Conservation (phyloP, 2,329 filamentous ascomycete species). For the Neofusicoccum ribis region DNA sequence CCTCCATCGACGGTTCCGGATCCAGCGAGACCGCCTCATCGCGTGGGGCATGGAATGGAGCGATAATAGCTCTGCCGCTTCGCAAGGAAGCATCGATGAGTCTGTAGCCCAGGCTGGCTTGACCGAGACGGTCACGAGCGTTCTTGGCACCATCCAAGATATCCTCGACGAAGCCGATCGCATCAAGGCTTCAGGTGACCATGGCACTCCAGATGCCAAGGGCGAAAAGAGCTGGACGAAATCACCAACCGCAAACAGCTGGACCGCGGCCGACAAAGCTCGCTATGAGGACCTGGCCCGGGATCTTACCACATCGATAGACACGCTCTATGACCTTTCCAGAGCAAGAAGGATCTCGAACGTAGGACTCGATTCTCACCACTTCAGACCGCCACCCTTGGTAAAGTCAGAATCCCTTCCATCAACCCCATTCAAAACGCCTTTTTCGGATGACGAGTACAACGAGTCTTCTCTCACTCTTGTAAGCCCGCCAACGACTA, state of each 20-base stretch:
- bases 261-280: conserved; percentile 68
- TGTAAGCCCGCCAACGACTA: conserved; percentile 40
- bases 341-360: conserved; percentile 54
- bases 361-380: background rate
- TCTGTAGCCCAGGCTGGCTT: conserved; percentile 67
- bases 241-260: conserved; percentile 31
- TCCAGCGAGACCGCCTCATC: conserved; percentile 76
- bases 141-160: conserved; percentile 78
- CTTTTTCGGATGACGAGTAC: conserved; percentile 22
- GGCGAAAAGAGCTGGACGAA: conserved; percentile 41
- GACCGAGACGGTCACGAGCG: conserved; percentile 74
- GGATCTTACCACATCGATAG: conserved; percentile 75
- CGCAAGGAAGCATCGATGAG: conserved; percentile 70
- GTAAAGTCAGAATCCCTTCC: conserved; percentile 5
- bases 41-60: conserved; percentile 83
- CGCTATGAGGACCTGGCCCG: conserved; percentile 73
- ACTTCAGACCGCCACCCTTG: conserved; percentile 3
- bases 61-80: conserved; percentile 58
- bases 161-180: conserved; percentile 75
- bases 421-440: conserved; percentile 3
- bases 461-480: conserved; percentile 46
- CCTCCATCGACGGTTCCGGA: conserved; percentile 73
- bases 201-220: conserved; percentile 33
- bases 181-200: conserved; percentile 58
- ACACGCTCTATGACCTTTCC: conserved; percentile 76